Base-by-base conservation (phyloP, 106 monocot species). In the Agapanthus africanus region DNA sequence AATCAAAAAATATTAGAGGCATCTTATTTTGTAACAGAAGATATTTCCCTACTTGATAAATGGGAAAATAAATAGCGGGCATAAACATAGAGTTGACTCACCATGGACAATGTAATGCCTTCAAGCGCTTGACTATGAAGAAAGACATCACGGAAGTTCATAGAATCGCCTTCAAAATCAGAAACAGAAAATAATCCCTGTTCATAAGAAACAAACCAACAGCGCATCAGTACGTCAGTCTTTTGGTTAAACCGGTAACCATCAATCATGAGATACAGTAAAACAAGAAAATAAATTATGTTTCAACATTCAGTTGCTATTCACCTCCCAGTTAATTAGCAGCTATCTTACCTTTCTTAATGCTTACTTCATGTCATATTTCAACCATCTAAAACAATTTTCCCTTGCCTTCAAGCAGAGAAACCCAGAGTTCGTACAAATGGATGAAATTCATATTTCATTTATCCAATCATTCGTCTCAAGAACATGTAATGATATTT, bases 81-180 rank as follows among this genome's bases (percentile, higher is more conserved):
- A 34, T 0, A 39, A 39, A 25, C 25, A 38, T 64, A 38, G 21
- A 62, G 34, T 37, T 66, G 25, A 69, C 79, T 76, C 69, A 88
- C 88, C 83, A 88, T 88, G 59, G 88, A 84, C 59, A 88, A 74
- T 66, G 71, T 79, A 14, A 88, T 61, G 61, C 88, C 84, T 81
- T 88, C 88, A 47, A 88, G 76, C 46, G 88, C 88, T 73, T 88
- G 84, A 63, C 88, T 88, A 74, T 81, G 76, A 63, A 84, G 75
- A 76, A 88, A 88, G 0, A 88, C 84, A 67, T 88, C 81, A 40
- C 68, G 79, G 42, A 88, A 88, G 74, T 81, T 88, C 79, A 81
- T 63, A n/a, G 79, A 76, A 63, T 81, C 81, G 64, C 81, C 79
- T 70, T 75, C 88, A 63, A 73, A n/a, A 47, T 88, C 84, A 69